phyloP scores from a whole-genome alignment of 495 filamentous ascomycete genomes.

The Tuber microsphaerosporum region DNA sequence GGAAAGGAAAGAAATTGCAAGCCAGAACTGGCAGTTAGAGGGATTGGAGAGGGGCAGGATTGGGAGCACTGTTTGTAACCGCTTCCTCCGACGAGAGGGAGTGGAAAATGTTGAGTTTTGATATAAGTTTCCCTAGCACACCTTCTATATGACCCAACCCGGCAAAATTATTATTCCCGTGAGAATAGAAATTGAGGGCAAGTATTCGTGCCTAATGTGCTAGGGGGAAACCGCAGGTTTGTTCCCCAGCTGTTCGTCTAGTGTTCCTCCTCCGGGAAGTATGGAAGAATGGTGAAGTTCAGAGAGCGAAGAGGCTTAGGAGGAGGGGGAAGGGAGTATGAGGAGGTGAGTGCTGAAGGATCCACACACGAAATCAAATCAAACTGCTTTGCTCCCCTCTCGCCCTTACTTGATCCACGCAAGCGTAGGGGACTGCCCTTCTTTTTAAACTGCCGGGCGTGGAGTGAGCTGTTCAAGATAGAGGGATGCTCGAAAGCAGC shows the following conservation, averaged over 20 bases:
- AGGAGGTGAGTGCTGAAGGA: not conserved
- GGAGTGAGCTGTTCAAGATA: not conserved
- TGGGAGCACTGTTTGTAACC: not conserved
- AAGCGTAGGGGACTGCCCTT: not conserved
- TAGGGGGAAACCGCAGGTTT: not conserved
- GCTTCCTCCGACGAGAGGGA: not conserved
- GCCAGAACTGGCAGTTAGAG: not conserved
- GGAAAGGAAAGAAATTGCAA: not conserved
- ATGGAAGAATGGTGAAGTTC: not conserved
- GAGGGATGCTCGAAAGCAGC: not conserved
- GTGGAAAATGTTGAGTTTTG: not conserved
- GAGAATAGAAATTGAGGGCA: not conserved
- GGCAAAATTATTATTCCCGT: not conserved
- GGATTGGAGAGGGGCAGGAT: not conserved
- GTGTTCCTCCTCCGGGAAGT: not conserved
- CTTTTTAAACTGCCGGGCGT: slow-evolving; percentile 3
- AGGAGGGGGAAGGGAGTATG: not conserved
- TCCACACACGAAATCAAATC: not conserved
- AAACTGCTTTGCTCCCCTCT: not conserved
- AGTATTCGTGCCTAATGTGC: not conserved
- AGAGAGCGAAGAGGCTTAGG: not conserved
- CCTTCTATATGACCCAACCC: not conserved
- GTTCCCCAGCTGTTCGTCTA: not conserved
- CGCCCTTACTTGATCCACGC: not conserved
- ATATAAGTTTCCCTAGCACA: not conserved